Conservation (phyloP, 352 stramenopile genomes). For the Porosira glacialis region DNA sequence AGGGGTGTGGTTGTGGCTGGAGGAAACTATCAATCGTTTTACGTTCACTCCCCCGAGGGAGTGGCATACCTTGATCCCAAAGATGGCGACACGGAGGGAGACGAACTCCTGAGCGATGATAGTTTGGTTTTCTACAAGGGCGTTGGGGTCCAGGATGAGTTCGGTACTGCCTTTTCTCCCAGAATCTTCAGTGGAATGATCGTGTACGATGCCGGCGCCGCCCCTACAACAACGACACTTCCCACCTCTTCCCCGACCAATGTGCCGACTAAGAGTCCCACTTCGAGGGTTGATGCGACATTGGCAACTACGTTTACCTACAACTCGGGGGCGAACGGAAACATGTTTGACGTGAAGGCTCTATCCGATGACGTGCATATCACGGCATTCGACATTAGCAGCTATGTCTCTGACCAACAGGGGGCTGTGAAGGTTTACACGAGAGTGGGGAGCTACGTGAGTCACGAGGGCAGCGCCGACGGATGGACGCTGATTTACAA, state of each 20-base stretch:
- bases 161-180: slow-evolving; percentile 8
- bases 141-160: slow-evolving; percentile 16
- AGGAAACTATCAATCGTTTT: slow-evolving; percentile 31
- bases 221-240: too few relatives aligned
- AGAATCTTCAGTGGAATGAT: slow-evolving; percentile 21
- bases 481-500: slow-evolving; percentile 9
- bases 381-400: too few relatives aligned
- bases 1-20: slow-evolving; percentile 12
- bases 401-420: too few relatives aligned
- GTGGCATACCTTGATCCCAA: slow-evolving; percentile 29
- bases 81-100: slow-evolving; percentile 5
- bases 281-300: slow-evolving; percentile 13
- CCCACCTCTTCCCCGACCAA: slow-evolving; percentile 10
- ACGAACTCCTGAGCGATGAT: background rate
- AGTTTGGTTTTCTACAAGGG: slow-evolving; percentile 23
- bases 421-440: slow-evolving; percentile 14
- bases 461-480: slow-evolving; percentile 4
- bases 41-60: slow-evolving; percentile 11
- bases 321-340: slow-evolving; percentile 23
- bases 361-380: too few relatives aligned
- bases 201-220: background rate
- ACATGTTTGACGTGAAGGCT: slow-evolving; percentile 29
- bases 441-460: slow-evolving; percentile 7
- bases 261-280: slow-evolving; percentile 5
- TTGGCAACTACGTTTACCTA: slow-evolving; percentile 23